These are phyloP conservation scores for Mrakia hoshinonis DNA, from an alignment of 768 basidiomycete genomes.

Conservation along the genomic window DNA sequence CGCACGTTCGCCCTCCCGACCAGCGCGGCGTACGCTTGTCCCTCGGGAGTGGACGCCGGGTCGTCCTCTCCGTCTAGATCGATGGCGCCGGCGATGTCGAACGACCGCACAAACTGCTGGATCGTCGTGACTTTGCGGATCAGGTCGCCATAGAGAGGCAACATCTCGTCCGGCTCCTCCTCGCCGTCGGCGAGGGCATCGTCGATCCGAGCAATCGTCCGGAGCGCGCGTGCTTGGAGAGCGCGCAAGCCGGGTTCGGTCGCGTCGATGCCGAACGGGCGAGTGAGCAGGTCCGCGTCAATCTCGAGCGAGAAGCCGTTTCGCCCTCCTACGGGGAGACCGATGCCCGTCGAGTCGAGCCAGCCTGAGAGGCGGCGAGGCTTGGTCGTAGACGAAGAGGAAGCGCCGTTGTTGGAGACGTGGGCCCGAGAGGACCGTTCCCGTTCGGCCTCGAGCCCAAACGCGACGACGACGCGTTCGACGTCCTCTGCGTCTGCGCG, in stretches of 20 bases:
- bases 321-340: conserved; percentile 33
- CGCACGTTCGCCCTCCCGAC: conserved; percentile 33
- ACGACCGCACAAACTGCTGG: conserved; percentile 6
- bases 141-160: conserved; percentile 15
- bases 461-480: conserved; percentile 28
- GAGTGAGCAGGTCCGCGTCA: conserved; percentile 28
- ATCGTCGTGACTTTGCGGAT: conserved; percentile 30
- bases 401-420: conserved; percentile 29
- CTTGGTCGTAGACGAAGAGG: conserved; percentile 1
- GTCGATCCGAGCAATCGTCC: conserved; percentile 17
- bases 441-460: conserved; percentile 28
- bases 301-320: conserved; percentile 20
- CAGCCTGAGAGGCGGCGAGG: conserved; percentile 16
- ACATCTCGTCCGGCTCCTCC: neutral
- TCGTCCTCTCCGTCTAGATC: conserved; percentile 38
- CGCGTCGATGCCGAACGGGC: conserved; percentile 19
- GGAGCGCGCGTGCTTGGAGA: neutral
- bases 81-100: conserved; percentile 38
- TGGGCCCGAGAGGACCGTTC: conserved; percentile 43
- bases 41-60: conserved; percentile 11
- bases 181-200: neutral
- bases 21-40: conserved; percentile 32
- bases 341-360: conserved; percentile 21
- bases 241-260: neutral
- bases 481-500: conserved; percentile 26